phyloP scores from a whole-genome alignment of 2,329 filamentous ascomycete species.

The Drechslerella coelobrocha region DNA sequence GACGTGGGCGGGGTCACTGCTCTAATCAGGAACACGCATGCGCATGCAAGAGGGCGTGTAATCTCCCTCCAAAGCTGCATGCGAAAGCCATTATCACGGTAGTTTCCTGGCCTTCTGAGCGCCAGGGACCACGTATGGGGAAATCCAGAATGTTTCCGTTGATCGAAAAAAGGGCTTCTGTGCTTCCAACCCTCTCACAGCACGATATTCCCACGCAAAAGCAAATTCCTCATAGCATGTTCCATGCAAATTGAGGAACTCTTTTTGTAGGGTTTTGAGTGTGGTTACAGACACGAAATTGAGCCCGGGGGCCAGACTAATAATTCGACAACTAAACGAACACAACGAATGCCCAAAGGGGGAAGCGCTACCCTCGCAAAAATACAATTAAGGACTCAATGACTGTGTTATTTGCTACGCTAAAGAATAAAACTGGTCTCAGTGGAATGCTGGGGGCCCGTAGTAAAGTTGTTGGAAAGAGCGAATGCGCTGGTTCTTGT shows the following conservation, averaged over 20 bases:
- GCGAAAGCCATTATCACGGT: conserved; percentile 9
- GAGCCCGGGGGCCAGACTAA: conserved; percentile 22
- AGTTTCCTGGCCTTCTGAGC: conserved; percentile 13
- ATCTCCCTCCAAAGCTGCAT: not conserved
- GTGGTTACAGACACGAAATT: conserved; percentile 51
- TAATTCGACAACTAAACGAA: conserved; percentile 24
- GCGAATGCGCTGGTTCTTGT: not conserved
- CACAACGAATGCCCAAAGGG: conserved; percentile 19
- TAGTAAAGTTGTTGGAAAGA: conserved; percentile 7
- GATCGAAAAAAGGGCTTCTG: conserved; percentile 12
- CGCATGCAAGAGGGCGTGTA: conserved; percentile 10
- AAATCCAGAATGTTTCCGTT: conserved; percentile 40
- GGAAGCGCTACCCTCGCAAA: conserved; percentile 31
- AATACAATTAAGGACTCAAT: no score
- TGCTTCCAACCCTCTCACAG: conserved; percentile 48
- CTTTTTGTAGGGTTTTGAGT: conserved; percentile 39
- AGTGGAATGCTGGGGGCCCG: conserved; percentile 24
- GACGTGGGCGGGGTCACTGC: conserved; percentile 25
- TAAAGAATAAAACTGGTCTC: conserved; percentile 31
- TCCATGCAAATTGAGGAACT: conserved; percentile 51
- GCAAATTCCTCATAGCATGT: conserved; percentile 41
- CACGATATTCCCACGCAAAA: conserved; percentile 46
- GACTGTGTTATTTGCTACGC: no score
- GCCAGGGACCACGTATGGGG: conserved; percentile 9
- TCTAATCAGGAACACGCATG: conserved; percentile 26